Percentiles rank a stretch among this genome's conserved stretches.
Conservation (phyloP, 805 yeast species). For the Diddensiella caesifluorescens region DNA sequence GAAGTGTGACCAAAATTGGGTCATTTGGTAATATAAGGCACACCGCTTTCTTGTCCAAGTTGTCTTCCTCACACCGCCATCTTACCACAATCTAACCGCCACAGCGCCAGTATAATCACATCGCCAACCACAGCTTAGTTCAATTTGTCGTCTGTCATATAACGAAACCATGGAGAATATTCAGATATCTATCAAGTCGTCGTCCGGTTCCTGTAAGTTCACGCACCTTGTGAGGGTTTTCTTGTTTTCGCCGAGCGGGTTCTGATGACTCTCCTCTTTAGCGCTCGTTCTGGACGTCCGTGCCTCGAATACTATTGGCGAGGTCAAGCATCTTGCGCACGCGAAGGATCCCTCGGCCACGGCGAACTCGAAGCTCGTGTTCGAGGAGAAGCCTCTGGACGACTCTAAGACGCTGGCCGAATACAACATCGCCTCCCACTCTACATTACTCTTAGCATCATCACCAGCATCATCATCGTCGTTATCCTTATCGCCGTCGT, state of each 20-base stretch:
- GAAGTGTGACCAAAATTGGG: too few species aligned
- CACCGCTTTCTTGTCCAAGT: too few species aligned
- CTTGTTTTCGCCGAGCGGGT: neutral
- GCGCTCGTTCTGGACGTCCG: constrained; percentile 17
- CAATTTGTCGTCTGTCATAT: too few species aligned
- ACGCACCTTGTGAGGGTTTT: neutral
- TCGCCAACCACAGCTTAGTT: too few species aligned
- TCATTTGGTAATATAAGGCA: too few species aligned
- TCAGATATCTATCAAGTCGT: constrained; percentile 5
- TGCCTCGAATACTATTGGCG: constrained; percentile 29
- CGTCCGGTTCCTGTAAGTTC: constrained; percentile 12
- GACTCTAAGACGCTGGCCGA: constrained; percentile 29
- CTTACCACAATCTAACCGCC: too few species aligned
- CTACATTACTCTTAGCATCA: constrained; percentile 28
- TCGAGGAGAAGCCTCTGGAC: constrained; percentile 28
- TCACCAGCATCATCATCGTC: constrained; percentile 12
- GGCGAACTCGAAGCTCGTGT: constrained; percentile 26
- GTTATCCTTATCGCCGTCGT: constrained; percentile 18
- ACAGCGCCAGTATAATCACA: too few species aligned
- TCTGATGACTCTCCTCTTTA: neutral
- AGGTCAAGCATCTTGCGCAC: constrained; percentile 29
- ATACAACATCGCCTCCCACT: constrained; percentile 25
- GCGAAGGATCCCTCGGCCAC: constrained; percentile 26
- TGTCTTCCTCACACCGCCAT: too few species aligned
- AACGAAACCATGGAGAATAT: constrained; percentile 8